Base-by-base conservation (phyloP, 2,329 filamentous ascomycete genomes). In the Botrytis paeoniae region DNA sequence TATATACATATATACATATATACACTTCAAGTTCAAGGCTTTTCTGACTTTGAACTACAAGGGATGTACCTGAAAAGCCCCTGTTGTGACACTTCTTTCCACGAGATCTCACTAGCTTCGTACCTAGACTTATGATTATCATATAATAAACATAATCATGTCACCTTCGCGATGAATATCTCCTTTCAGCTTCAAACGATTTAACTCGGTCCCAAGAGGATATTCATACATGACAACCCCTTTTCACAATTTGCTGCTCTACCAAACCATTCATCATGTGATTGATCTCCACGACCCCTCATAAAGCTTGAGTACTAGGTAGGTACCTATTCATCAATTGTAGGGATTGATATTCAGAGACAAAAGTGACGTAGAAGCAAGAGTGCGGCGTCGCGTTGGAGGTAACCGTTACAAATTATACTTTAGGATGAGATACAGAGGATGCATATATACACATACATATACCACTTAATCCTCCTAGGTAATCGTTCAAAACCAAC, bases 281-380 rank as follows among this genome's bases (percentile, higher is more conserved):
- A 68, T 39, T 48, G 62, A 68, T 54, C 64, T 54, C 45, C 64
- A 66, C 43, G 64, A 66, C 45, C 63, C 63, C 22, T 39, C 63
- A 43, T 12, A n/a, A 43, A 37, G 60, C 60, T 29, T 60, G 29
- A 22, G 29, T 18, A 7, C 29, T 35, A 22, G 37, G 16, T 29
- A 57, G 57, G 29, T 35, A 60, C 29, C 16, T 16, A 22, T 35
- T n/a, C 60, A 25, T 62, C 60, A 6, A 18, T 25, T 37, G 37
- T 41, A 41, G 25, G 35, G 60, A 62, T 65, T 10, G 48, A n/a
- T 29, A 7, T 51, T 16, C 35, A 29, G 22, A 39, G 29, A 66
- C 45, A 39, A 39, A 65, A 68, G 64, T 68, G 64, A 68, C 64
- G 64, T 68, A 54, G 35, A 68, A 68, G 64, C 64, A 68, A 41